Percentiles rank a stretch among this genome's conserved stretches.
These are phyloP conservation scores for Thuidium tamariscinum DNA, from an alignment of 225 moss, liverwort and hornwort genomes.

Conservation along the genomic window DNA sequence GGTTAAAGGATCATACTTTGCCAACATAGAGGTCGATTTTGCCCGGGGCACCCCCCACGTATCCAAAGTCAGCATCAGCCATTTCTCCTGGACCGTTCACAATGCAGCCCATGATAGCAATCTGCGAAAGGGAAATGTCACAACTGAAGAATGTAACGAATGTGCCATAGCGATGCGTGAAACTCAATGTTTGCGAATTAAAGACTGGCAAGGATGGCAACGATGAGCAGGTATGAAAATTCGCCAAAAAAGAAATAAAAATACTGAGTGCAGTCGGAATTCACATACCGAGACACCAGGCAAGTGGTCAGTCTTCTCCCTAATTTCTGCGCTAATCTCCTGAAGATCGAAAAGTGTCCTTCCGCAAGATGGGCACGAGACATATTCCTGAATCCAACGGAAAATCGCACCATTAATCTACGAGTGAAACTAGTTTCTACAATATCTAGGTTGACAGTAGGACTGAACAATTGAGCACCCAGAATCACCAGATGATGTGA, in stretches of 20 bases:
- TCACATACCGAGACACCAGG: conserved; percentile 87
- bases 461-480: not conserved
- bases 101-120: conserved; percentile 99
- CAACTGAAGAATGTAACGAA: not conserved
- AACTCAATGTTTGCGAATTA: not conserved
- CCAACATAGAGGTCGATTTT: conserved; percentile 99
- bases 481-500: not conserved
- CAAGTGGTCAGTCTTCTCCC: conserved; percentile 79
- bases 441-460: not conserved
- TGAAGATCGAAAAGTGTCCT: conserved; percentile 96
- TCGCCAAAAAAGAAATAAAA: not conserved
- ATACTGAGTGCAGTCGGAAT: not conserved
- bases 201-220: not conserved
- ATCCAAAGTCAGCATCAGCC: conserved; percentile 99
- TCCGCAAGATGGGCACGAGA: conserved; percentile 97
- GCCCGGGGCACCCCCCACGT: conserved; percentile 94
- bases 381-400: conserved; percentile 59
- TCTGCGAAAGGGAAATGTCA: conserved; percentile 28
- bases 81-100: conserved; percentile 99
- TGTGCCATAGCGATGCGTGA: not conserved
- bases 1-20: conserved; percentile 39
- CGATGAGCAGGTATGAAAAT: not conserved
- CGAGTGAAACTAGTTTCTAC: not conserved
- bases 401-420: not conserved
- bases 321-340: conserved; percentile 94